Conservation (phyloP, 2,329 filamentous ascomycete species). For the Talaromyces sp. region DNA sequence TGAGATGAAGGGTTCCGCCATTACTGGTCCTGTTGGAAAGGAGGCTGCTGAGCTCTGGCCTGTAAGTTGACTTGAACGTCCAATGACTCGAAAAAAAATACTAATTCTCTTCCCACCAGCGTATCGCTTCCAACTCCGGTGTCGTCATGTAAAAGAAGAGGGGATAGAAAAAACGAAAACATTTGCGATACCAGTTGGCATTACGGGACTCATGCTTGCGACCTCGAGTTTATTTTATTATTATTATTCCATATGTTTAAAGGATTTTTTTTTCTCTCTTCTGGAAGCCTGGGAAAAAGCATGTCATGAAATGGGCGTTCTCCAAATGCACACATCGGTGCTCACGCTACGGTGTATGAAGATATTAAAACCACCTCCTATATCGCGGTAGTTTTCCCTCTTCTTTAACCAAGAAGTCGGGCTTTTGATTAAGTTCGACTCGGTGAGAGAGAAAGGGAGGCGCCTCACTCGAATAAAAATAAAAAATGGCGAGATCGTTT, state of each 20-base stretch:
- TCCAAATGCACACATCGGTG: background rate
- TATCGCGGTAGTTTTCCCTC: background rate
- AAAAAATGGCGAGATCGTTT: background rate
- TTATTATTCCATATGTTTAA: constrained; percentile 2
- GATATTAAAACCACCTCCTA: background rate
- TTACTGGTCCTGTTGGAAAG: constrained; percentile 98
- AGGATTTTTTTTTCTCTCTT: background rate
- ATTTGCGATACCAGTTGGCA: constrained; percentile 14
- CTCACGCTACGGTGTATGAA: constrained; percentile 4
- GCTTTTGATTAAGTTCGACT: background rate
- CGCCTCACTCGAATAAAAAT: background rate
- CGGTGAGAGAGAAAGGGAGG: background rate
- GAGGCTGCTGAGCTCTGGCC: constrained; percentile 99
- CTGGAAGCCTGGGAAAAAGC: background rate
- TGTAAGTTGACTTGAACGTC: constrained; percentile 54
- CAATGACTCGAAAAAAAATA: background rate
- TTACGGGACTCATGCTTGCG: constrained; percentile 8
- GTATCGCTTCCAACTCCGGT: constrained; percentile 99
- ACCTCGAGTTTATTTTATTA: background rate
- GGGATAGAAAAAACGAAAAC: constrained; percentile 6
- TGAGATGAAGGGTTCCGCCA: constrained; percentile 99
- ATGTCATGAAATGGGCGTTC: constrained; percentile 7
- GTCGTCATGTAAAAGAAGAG: constrained; percentile 86
- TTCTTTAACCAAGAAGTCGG: background rate
- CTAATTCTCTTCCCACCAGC: constrained; percentile 45